Evolutionary conservation across 164 flowering plant genomes (phyloP).

Genomic region (Macadamia tetraphylla): DNA sequence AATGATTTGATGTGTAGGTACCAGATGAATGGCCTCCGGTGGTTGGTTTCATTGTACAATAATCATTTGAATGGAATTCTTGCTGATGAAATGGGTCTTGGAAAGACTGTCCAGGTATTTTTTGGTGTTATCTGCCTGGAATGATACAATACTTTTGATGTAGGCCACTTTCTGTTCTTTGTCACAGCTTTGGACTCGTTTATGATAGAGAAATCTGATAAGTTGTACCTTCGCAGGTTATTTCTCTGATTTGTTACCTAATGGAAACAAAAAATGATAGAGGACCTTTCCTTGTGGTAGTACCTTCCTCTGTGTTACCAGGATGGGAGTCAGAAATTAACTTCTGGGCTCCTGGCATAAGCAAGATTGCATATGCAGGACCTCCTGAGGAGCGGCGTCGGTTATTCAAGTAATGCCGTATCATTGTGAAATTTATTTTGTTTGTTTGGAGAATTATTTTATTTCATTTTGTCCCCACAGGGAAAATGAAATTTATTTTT

Average conservation of each 20-base stretch:
- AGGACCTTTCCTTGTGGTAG: slow-evolving; percentile 97
- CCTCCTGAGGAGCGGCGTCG: slow-evolving; percentile 93
- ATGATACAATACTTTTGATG: neutral
- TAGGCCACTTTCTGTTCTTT: neutral
- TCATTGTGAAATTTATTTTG: slow-evolving; percentile 2
- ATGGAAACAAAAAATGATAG: slow-evolving; percentile 92
- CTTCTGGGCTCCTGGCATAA: slow-evolving; percentile 86
- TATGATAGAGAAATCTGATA: neutral
- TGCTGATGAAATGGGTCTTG: slow-evolving; percentile 99
- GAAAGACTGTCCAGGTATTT: slow-evolving; percentile 94
- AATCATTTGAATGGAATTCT: slow-evolving; percentile 97
- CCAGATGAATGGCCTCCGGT: slow-evolving; percentile 95
- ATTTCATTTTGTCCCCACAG: slow-evolving; percentile 36
- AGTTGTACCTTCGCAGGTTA: slow-evolving; percentile 51
- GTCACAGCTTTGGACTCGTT: slow-evolving; percentile 3
- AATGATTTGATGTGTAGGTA: slow-evolving; percentile 46
- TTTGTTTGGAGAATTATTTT: neutral
- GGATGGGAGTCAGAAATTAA: slow-evolving; percentile 91
- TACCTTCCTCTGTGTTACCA: slow-evolving; percentile 92
- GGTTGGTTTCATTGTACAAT: slow-evolving; percentile 94
- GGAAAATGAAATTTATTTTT: slow-evolving; percentile 31
- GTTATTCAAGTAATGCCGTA: slow-evolving; percentile 67
- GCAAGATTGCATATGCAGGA: slow-evolving; percentile 84
- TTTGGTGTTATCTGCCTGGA: neutral
- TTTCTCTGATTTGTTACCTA: slow-evolving; percentile 82